phyloP scores from a whole-genome alignment of 2,329 filamentous ascomycete species.

The Fusarium nanum region DNA sequence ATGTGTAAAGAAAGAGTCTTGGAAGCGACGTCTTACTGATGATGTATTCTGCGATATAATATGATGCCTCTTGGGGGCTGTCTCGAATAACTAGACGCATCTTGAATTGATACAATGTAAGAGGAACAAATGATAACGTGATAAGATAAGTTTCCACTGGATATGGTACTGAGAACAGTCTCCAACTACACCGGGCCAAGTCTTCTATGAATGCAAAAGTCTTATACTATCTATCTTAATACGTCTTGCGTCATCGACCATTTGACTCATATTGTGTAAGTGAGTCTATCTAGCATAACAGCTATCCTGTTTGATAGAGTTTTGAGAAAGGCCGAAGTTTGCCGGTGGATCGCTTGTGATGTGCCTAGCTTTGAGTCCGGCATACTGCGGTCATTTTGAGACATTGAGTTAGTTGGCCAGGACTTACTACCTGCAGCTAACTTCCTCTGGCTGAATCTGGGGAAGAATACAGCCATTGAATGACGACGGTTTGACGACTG shows the following conservation, averaged over 20 bases:
- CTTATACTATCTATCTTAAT: background rate
- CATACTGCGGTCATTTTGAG: constrained; percentile 8
- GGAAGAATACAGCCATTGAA: background rate
- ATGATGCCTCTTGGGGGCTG: constrained; percentile 8
- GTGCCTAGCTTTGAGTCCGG: background rate
- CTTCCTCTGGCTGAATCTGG: background rate
- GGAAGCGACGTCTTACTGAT: background rate
- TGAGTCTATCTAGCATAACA: background rate
- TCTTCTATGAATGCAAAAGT: background rate
- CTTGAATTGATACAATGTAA: background rate
- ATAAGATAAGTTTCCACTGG: background rate
- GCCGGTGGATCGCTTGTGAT: background rate
- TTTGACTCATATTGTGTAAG: background rate
- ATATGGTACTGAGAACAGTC: background rate
- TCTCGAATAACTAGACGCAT: constrained; percentile 21
- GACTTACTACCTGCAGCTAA: background rate
- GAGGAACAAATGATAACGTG: background rate
- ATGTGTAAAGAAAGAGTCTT: rapidly evolving
- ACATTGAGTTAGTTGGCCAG: background rate
- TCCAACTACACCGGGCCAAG: background rate
- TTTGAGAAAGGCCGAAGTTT: constrained; percentile 13
- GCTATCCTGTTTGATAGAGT: background rate
- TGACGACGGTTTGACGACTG: rapidly evolving
- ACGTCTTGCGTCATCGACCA: background rate
- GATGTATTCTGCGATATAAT: constrained; percentile 21